A percentile compares a stretch with the other conserved stretches of the same genome.
These are phyloP conservation scores for Diplocarpon rosae DNA, from an alignment of 2,329 filamentous ascomycete species.

Conservation along the genomic window DNA sequence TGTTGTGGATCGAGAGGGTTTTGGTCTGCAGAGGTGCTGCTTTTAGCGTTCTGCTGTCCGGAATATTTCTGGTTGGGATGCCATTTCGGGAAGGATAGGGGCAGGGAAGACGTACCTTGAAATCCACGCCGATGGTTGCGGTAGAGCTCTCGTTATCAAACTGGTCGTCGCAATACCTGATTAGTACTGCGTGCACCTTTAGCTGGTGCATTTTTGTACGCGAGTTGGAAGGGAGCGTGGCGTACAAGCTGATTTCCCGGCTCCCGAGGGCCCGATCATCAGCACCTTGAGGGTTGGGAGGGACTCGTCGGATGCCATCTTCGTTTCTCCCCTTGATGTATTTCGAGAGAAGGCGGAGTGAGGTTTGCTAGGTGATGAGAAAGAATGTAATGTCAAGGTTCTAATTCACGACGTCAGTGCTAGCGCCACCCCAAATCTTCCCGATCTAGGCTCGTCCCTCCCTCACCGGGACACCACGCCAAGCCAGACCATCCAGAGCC, in stretches of 20 bases:
- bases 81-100: background rate
- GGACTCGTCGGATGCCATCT: conserved; percentile 36
- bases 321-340: conserved; percentile 8
- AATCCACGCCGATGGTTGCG: conserved; percentile 47
- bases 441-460: too few relatives aligned
- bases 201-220: too few relatives aligned
- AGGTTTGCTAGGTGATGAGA: background rate
- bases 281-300: conserved; percentile 42
- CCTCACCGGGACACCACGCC: too few relatives aligned
- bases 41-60: too few relatives aligned
- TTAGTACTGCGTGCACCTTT: conserved; percentile 36
- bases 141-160: conserved; percentile 44
- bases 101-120: conserved; percentile 34
- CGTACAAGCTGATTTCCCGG: conserved; percentile 44
- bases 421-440: conserved; percentile 10
- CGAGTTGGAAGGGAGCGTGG: conserved; percentile 1
- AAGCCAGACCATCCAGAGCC: conserved; percentile 2
- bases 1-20: conserved; percentile 40
- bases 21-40: too few relatives aligned
- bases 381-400: too few relatives aligned
- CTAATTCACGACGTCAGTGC: conserved; percentile 14
- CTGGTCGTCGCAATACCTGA: conserved; percentile 45
- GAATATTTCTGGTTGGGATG: too few relatives aligned
- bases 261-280: conserved; percentile 44
- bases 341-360: background rate